Base-by-base conservation (phyloP, 2,329 filamentous ascomycete species). In the Scortechinia acanthostroma region DNA sequence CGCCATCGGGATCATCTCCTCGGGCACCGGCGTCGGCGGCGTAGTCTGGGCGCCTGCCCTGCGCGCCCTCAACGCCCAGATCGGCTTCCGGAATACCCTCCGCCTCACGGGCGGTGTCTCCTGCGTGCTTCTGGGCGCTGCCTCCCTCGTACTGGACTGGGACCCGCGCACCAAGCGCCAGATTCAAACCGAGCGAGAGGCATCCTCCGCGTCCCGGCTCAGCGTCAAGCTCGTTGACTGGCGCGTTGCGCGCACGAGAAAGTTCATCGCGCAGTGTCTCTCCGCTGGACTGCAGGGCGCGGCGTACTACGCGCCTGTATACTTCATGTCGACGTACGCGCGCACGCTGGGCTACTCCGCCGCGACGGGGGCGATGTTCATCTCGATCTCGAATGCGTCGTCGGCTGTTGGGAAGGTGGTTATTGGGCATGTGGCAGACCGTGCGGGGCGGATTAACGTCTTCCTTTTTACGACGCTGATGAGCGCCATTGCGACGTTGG, bases 21-120 rank as follows among this genome's bases (percentile, higher is more conserved):
- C 59, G 2, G 63, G 64, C 3, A 62, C 62, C 0, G 64, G 63
- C 1, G 47, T 66, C 0, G 64, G 64, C 0, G 64, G 63, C n/a
- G 51, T 66, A 2, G 57, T 58, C 0, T 62, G 52, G 52, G 49
- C 53, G 5, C 52, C 52, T 3, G 25, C 47, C 0, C 58, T 65
- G 22, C 47, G 51, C 10, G 25, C 25, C 10, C n/a, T 10, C 25
- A 30, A 10, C 25, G 10, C 10, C 5, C 50, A 46, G 2, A 48
- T 66, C 4, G 64, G 62, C 2, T 63, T 64, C 45, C 59, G 63
- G 3, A 63, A 62, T 46, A 58, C 60, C 0, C 53, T 67, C 13
- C 56, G 63, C 4, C 47, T 64, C 10, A 58, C 58, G 0, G 58
- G 60, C 2, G 53, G 47, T 4, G 51, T 65, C 3, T 58, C 56